phyloP scores from a whole-genome alignment of 768 basidiomycete species.

The Strobilomyces confusus region DNA sequence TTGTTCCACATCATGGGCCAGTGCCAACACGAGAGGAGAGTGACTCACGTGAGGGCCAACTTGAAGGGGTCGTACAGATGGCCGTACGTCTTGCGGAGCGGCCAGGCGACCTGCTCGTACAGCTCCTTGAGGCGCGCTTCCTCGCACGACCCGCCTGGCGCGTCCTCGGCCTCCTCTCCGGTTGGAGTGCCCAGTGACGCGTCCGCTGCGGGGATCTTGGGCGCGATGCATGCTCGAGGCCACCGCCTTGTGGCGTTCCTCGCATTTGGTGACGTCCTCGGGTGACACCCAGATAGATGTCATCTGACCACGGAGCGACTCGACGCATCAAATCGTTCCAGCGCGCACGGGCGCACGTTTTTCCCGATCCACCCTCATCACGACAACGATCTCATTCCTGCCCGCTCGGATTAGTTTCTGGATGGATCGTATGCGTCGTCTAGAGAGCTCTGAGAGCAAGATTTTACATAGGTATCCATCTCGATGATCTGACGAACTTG shows the following conservation, averaged over 20 bases:
- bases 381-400: constrained; percentile 98
- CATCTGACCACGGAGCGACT: constrained; percentile 65
- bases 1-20: constrained; percentile 52
- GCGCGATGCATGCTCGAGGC: constrained; percentile 89
- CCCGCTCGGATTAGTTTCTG: too few species aligned
- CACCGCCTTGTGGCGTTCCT: constrained; percentile 94
- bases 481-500: too few species aligned
- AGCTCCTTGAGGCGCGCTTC: constrained; percentile 79
- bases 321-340: too few species aligned
- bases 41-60: constrained; percentile 81
- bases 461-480: too few species aligned
- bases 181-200: too few species aligned
- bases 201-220: constrained; percentile 59
- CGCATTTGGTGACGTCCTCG: constrained; percentile 97
- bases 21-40: neutral
- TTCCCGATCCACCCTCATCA: constrained; percentile 96
- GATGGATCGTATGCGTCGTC: too few species aligned
- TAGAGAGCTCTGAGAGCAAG: too few species aligned
- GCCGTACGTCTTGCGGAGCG: constrained; percentile 85
- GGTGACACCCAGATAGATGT: constrained; percentile 99
- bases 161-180: constrained; percentile 30
- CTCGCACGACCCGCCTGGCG: constrained; percentile 46
- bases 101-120: constrained; percentile 93
- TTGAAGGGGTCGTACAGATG: constrained; percentile 99
- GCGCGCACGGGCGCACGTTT: constrained; percentile 70